Conservation (phyloP, 306 rosid species). For the Trifolium dubium region DNA sequence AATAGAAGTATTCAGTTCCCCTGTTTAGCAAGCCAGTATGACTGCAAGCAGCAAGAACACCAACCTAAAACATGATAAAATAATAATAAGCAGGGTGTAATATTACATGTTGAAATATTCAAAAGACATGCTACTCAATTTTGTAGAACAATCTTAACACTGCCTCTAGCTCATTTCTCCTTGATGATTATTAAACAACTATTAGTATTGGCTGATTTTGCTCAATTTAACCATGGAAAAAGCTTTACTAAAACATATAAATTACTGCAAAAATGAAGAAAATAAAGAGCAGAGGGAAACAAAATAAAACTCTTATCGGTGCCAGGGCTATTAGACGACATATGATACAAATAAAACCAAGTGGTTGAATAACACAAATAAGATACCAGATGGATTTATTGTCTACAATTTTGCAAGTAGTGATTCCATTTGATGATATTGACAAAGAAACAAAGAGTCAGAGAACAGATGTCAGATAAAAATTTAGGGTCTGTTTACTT, state of each 20-base stretch:
- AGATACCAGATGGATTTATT: background rate
- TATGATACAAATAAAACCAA: background rate
- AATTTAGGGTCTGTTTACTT: background rate
- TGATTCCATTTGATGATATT: background rate
- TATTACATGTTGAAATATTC: background rate
- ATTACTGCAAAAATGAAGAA: background rate
- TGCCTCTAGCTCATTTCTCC: constrained; percentile 7
- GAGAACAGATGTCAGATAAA: background rate
- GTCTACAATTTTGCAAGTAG: background rate
- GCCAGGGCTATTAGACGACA: background rate
- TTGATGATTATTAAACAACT: constrained; percentile 1
- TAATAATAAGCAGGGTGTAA: constrained; percentile 25
- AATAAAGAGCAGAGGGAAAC: background rate
- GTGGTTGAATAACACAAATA: background rate
- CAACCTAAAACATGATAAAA: constrained; percentile 59
- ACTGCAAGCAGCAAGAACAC: constrained; percentile 85
- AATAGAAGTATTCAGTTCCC: constrained; percentile 68
- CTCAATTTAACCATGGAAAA: constrained; percentile 31
- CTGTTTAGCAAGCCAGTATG: constrained; percentile 72
- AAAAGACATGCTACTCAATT: constrained; percentile 3
- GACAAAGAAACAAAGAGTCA: background rate
- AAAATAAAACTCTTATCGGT: background rate
- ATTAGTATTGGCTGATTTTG: too few relatives aligned
- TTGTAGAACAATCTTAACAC: background rate
- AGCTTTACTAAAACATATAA: background rate